These are phyloP conservation scores for Pulveroboletus ravenelii DNA, from an alignment of 768 basidiomycete species.

Conservation along the genomic window DNA sequence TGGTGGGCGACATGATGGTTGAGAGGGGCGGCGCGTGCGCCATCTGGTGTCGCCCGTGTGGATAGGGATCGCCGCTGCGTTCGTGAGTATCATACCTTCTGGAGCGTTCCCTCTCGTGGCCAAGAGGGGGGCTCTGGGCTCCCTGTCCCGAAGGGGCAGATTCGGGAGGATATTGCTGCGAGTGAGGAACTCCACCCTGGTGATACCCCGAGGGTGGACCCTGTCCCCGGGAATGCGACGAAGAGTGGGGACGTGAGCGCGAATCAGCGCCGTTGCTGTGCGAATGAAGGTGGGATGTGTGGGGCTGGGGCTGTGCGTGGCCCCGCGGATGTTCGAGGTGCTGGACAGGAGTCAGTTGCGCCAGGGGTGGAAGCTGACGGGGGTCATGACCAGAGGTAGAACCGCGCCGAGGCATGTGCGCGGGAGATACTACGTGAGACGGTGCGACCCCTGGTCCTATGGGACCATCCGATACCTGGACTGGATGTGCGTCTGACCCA, in stretches of 20 bases:
- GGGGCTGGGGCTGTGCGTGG: slow-evolving; percentile 33
- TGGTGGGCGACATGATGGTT: slow-evolving; percentile 33
- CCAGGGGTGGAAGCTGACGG: slow-evolving; percentile 47
- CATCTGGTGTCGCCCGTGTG: slow-evolving; percentile 30
- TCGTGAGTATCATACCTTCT: slow-evolving; percentile 49
- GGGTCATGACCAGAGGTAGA: slow-evolving; percentile 41
- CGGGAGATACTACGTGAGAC: slow-evolving; percentile 35
- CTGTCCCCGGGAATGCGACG: slow-evolving; percentile 48
- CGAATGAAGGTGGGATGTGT: slow-evolving; percentile 40
- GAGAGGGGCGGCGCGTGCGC: slow-evolving; percentile 32
- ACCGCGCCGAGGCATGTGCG: slow-evolving; percentile 41
- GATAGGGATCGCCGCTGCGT: slow-evolving; percentile 32
- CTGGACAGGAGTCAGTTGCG: slow-evolving; percentile 43
- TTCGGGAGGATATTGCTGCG: slow-evolving; percentile 47
- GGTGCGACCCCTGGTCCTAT: slow-evolving; percentile 37
- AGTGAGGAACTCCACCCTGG: slow-evolving; percentile 37
- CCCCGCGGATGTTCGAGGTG: slow-evolving; percentile 33
- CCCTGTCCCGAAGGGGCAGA: slow-evolving; percentile 40
- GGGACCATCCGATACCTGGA: slow-evolving; percentile 46
- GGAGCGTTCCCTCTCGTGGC: slow-evolving; percentile 39
- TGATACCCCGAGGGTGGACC: slow-evolving; percentile 29
- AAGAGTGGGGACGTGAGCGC: slow-evolving; percentile 47
- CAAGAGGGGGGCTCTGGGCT: slow-evolving; percentile 46
- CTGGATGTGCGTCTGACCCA: slow-evolving; percentile 46
- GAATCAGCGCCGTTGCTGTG: slow-evolving; percentile 40